phyloP scores from a whole-genome alignment of 352 stramenopile species.

The Phytopythium helicoides region DNA sequence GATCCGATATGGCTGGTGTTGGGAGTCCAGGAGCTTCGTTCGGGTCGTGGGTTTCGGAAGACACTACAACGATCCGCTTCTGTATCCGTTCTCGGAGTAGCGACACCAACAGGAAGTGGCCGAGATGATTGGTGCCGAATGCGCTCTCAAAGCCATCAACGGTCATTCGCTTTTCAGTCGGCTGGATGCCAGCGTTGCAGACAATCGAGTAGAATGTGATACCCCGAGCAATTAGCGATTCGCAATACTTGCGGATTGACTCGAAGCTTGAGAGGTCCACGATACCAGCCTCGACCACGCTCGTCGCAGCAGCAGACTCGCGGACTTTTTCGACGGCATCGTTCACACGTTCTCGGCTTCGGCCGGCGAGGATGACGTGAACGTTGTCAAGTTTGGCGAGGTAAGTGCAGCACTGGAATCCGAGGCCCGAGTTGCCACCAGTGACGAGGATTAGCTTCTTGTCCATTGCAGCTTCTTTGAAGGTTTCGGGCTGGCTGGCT shows the following conservation, averaged over 20 bases:
- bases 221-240: not conserved
- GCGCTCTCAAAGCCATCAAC: slow-evolving; percentile 1
- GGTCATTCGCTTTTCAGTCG: slow-evolving; percentile 4
- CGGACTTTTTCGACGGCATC: slow-evolving; percentile 8
- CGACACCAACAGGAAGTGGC: slow-evolving; percentile 6
- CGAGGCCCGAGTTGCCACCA: slow-evolving; percentile 4
- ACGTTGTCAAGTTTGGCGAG: slow-evolving; percentile 8
- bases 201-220: slow-evolving; percentile 7
- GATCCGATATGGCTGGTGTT: slow-evolving; percentile 26
- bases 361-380: slow-evolving; percentile 9
- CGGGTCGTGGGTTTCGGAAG: slow-evolving; percentile 23
- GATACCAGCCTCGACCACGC: not conserved
- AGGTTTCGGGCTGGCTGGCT: too few species aligned
- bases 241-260: not conserved
- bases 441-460: slow-evolving; percentile 2
- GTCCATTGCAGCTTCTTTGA: not conserved
- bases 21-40: slow-evolving; percentile 6
- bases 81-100: slow-evolving; percentile 11
- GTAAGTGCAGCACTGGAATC: not conserved
- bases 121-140: slow-evolving; percentile 3
- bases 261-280: not conserved
- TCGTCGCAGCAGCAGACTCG: not conserved
- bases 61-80: slow-evolving; percentile 30
- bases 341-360: slow-evolving; percentile 6
- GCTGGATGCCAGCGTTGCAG: slow-evolving; percentile 3